Percentiles rank a stretch among this genome's conserved stretches.
These are phyloP conservation scores for Friedmanniomyces simplex DNA, from an alignment of 495 filamentous ascomycete genomes.

Conservation along the genomic window DNA sequence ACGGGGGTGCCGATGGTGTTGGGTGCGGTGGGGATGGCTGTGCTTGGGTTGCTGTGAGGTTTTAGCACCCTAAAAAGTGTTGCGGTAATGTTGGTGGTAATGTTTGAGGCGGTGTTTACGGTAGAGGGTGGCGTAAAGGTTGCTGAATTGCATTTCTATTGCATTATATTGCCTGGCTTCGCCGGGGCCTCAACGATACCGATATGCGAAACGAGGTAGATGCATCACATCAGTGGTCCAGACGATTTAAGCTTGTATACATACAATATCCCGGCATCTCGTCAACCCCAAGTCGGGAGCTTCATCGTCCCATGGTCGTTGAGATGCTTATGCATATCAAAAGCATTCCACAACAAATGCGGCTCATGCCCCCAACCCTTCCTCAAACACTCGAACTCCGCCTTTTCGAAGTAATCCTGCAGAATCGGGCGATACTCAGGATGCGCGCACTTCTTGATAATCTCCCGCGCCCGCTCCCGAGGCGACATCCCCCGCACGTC, in stretches of 20 bases:
- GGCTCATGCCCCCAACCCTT: constrained; percentile 90
- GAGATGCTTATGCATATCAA: constrained; percentile 83
- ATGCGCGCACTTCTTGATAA: constrained; percentile 82
- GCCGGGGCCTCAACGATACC: no score
- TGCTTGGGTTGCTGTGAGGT: not conserved
- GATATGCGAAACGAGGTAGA: no score
- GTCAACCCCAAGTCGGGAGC: constrained; percentile 46
- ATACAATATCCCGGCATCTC: not conserved
- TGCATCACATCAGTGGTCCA: no score
- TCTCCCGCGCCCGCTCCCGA: constrained; percentile 70
- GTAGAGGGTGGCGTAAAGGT: no score
- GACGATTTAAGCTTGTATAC: no score
- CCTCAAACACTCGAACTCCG: constrained; percentile 74
- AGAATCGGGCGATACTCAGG: constrained; percentile 77
- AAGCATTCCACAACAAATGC: constrained; percentile 70
- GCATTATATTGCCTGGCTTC: no score
- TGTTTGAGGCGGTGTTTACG: not conserved
- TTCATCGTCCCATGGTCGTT: constrained; percentile 77
- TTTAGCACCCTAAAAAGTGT: not conserved
- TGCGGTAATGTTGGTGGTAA: not conserved
- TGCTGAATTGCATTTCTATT: no score
- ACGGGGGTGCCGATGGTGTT: not conserved
- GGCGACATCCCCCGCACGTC: constrained; percentile 77
- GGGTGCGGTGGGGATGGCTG: not conserved
- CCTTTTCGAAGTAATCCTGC: constrained; percentile 73